phyloP scores from a whole-genome alignment of 257 asterid species.

The Ajuga chamaepitys region DNA sequence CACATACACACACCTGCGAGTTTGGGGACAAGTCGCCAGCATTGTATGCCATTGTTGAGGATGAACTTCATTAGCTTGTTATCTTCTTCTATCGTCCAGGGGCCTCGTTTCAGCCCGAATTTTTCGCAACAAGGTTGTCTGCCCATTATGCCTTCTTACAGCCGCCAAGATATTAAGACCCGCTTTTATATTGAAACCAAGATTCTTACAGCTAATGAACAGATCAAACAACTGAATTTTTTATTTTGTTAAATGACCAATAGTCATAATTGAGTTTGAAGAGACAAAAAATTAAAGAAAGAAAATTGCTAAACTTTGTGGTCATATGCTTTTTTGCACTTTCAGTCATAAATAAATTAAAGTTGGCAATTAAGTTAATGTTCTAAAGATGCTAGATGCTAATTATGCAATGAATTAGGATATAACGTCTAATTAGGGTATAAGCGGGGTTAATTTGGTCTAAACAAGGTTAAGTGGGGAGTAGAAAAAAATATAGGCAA shows the following conservation, averaged over 20 bases:
- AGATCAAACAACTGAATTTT: constrained; percentile 17
- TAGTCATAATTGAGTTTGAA: constrained; percentile 39
- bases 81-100: constrained; percentile 86
- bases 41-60: constrained; percentile 77
- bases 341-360: too few relatives aligned
- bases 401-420: too few relatives aligned
- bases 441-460: too few relatives aligned
- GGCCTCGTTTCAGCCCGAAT: constrained; percentile 69
- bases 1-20: constrained; percentile 39
- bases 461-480: too few relatives aligned
- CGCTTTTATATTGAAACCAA: constrained; percentile 37
- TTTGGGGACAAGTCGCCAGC: constrained; percentile 82
- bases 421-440: too few relatives aligned
- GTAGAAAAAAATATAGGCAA: too few relatives aligned
- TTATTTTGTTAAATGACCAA: constrained; percentile 2
- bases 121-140: constrained; percentile 86
- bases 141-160: constrained; percentile 41
- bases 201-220: constrained; percentile 70
- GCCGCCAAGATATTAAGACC: not conserved
- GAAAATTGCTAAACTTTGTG: too few relatives aligned
- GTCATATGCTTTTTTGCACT: too few relatives aligned
- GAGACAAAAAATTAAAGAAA: constrained; percentile 8
- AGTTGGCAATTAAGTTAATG: too few relatives aligned
- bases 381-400: too few relatives aligned
- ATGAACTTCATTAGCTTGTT: constrained; percentile 73